Evolutionary conservation across 331 rosid species (phyloP).

Genomic region (Pyrus hybrid): DNA sequence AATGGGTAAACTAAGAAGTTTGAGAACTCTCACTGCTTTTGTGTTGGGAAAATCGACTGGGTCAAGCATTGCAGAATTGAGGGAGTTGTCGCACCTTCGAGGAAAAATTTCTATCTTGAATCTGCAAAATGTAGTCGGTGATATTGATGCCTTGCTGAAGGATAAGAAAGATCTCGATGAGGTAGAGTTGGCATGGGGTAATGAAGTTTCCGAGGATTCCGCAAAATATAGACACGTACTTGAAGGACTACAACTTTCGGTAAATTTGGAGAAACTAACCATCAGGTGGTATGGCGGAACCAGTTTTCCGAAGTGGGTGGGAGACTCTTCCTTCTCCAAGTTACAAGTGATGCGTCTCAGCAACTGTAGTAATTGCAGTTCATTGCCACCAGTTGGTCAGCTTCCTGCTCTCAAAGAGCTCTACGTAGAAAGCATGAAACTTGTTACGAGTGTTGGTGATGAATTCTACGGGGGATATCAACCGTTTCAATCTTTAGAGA

Average conservation of each 20-base stretch:
- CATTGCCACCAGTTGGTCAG: background rate
- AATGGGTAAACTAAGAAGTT: background rate
- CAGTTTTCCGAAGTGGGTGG: background rate
- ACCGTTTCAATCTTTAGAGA: background rate
- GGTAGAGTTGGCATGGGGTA: too few relatives aligned
- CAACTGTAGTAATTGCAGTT: background rate
- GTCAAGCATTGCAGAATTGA: background rate
- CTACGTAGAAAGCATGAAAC: background rate
- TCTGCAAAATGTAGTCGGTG: too few relatives aligned
- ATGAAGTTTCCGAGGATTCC: background rate
- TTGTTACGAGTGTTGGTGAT: background rate
- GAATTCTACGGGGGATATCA: background rate
- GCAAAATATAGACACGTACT: conserved; percentile 3
- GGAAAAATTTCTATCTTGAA: too few relatives aligned
- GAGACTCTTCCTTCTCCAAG: background rate
- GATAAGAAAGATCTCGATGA: too few relatives aligned
- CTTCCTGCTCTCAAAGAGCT: background rate
- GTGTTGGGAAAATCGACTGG: background rate
- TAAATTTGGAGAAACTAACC: conserved; percentile 7
- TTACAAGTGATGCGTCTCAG: background rate
- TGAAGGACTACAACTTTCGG: conserved; percentile 7
- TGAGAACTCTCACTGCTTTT: background rate
- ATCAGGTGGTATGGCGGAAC: background rate
- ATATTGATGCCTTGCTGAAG: too few relatives aligned
- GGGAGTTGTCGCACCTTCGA: background rate